These are phyloP conservation scores for Diplodia intermedia DNA, from an alignment of 2,329 filamentous ascomycete species.

Conservation along the genomic window DNA sequence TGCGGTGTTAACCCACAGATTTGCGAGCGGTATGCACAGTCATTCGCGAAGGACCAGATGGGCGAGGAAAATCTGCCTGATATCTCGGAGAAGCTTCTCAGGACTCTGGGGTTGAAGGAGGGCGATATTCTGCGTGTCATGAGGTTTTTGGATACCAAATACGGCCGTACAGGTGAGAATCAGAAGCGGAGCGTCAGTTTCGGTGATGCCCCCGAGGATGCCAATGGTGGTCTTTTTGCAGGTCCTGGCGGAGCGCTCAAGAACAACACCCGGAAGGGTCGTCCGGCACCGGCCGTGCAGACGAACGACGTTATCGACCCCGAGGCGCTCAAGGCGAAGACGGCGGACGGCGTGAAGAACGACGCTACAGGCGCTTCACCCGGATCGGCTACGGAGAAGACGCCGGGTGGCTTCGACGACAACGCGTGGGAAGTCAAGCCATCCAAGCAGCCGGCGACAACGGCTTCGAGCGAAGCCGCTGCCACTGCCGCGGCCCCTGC, in stretches of 20 bases:
- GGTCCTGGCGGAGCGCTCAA: slow-evolving; percentile 88
- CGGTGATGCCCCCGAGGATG: slow-evolving; percentile 52
- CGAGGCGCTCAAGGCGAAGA: slow-evolving; percentile 77
- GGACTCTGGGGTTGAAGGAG: slow-evolving; percentile 91
- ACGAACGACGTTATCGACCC: slow-evolving; percentile 86
- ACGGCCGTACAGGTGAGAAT: slow-evolving; percentile 64
- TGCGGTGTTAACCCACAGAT: slow-evolving; percentile 91
- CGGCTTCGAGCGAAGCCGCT: slow-evolving; percentile 42
- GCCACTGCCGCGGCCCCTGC: slow-evolving; percentile 49
- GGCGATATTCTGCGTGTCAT: slow-evolving; percentile 97
- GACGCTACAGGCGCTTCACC: slow-evolving; percentile 22
- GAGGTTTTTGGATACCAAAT: slow-evolving; percentile 84
- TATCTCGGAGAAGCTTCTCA: slow-evolving; percentile 80
- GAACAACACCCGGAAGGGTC: slow-evolving; percentile 93
- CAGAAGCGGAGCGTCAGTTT: slow-evolving; percentile 64
- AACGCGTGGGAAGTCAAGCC: slow-evolving; percentile 98
- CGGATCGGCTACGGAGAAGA: slow-evolving; percentile 40
- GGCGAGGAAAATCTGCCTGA: slow-evolving; percentile 91
- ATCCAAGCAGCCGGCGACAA: slow-evolving; percentile 61
- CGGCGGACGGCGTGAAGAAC: slow-evolving; percentile 46
- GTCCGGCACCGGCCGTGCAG: slow-evolving; percentile 85
- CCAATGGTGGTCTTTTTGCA: slow-evolving; percentile 77
- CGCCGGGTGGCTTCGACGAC: slow-evolving; percentile 80
- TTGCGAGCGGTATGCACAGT: slow-evolving; percentile 91
- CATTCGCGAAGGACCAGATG: slow-evolving; percentile 92